Percentiles rank a stretch among this genome's conserved stretches.
phyloP scores from a whole-genome alignment of 495 filamentous ascomycete genomes.

The Recurvomyces mirabilis region DNA sequence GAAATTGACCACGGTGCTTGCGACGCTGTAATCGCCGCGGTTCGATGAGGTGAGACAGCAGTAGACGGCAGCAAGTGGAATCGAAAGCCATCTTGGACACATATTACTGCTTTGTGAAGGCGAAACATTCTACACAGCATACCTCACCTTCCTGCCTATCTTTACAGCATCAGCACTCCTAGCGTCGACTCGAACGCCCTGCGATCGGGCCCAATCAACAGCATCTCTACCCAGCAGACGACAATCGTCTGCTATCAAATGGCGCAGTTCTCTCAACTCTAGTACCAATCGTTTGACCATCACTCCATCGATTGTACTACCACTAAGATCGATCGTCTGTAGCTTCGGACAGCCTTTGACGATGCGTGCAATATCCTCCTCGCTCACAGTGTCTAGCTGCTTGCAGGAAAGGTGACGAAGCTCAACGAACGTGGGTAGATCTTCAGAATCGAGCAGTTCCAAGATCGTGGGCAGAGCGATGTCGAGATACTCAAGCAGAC shows the following conservation, averaged over 20 bases:
- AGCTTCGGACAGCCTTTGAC: neutral
- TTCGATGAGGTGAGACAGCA: too few species aligned
- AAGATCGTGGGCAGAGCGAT: neutral
- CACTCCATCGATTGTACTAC: neutral
- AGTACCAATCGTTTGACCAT: neutral
- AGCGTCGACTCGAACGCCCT: slow-evolving; percentile 19
- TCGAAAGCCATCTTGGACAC: too few species aligned
- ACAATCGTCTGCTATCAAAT: neutral
- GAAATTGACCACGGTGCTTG: too few species aligned
- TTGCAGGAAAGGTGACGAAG: neutral
- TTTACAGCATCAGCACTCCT: too few species aligned
- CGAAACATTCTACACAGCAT: too few species aligned
- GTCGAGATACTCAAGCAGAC: neutral
- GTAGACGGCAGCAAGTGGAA: too few species aligned
- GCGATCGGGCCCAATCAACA: slow-evolving; percentile 21
- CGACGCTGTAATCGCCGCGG: too few species aligned
- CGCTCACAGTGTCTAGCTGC: neutral
- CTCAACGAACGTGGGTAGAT: too few species aligned
- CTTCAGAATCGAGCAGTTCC: too few species aligned
- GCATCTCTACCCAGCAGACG: slow-evolving; percentile 17
- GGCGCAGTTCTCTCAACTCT: neutral
- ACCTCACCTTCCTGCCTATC: too few species aligned
- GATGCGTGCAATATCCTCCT: neutral
- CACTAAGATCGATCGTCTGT: neutral
- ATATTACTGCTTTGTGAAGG: too few species aligned